Conservation (phyloP, 2,329 filamentous ascomycete species). For the Stagonosporopsis cucurbitacearum region DNA sequence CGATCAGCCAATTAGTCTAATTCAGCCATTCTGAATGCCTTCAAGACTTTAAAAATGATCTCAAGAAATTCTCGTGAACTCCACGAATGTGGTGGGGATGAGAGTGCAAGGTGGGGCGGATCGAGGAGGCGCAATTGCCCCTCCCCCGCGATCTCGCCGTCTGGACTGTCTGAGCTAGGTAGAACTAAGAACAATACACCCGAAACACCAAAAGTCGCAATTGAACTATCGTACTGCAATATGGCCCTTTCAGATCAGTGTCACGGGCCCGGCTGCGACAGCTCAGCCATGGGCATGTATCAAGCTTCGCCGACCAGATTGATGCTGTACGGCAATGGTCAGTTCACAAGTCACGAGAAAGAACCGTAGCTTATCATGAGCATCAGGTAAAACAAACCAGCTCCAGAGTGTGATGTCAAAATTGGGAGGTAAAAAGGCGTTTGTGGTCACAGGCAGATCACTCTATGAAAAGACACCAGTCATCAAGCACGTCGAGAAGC, state of each 20-base stretch:
- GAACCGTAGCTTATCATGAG: slow-evolving; percentile 5
- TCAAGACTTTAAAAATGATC: neutral
- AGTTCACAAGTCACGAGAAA: neutral
- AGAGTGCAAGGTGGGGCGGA: slow-evolving; percentile 2
- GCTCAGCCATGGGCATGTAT: slow-evolving; percentile 42
- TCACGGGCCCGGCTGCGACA: slow-evolving; percentile 34
- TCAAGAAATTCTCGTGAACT: neutral
- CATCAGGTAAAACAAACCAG: slow-evolving; percentile 42
- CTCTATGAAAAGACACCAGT: slow-evolving; percentile 62
- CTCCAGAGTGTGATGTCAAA: slow-evolving; percentile 41
- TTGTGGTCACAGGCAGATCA: slow-evolving; percentile 62
- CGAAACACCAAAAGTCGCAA: neutral
- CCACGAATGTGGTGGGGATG: neutral
- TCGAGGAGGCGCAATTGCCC: neutral
- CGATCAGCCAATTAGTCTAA: neutral
- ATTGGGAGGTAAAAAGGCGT: slow-evolving; percentile 56
- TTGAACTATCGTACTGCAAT: neutral
- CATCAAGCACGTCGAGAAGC: slow-evolving; percentile 59
- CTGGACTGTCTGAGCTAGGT: neutral
- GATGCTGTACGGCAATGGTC: slow-evolving; percentile 48
- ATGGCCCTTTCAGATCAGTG: slow-evolving; percentile 46
- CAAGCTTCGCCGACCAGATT: slow-evolving; percentile 47
- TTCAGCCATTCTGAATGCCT: neutral
- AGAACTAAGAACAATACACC: neutral
- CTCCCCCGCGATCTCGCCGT: neutral